A percentile compares a stretch with the other conserved stretches of the same genome.
Evolutionary conservation across 257 asterid genomes (phyloP).

Genomic region (Lycium barbarum): DNA sequence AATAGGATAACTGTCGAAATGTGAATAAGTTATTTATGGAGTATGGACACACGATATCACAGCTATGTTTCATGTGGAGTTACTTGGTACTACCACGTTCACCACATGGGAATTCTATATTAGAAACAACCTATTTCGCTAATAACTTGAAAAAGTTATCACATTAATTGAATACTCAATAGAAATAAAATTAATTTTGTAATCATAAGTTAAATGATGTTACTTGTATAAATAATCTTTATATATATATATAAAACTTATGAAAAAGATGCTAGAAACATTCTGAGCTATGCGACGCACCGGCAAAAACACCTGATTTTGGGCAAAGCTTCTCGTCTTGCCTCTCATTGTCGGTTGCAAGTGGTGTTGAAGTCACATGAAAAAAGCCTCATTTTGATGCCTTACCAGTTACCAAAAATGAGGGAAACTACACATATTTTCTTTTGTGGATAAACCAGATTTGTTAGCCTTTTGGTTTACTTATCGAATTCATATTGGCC

Average conservation of each 20-base stretch:
- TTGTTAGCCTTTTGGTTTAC: background rate
- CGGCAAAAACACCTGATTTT: background rate
- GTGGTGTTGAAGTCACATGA: background rate
- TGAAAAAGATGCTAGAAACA: background rate
- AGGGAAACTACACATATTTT: background rate
- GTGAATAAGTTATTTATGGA: background rate
- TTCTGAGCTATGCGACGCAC: background rate
- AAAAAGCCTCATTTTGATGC: background rate
- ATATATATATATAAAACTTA: too few species aligned
- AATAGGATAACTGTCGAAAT: background rate
- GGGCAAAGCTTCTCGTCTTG: background rate
- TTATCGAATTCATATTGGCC: background rate
- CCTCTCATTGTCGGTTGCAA: background rate
- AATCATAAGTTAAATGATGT: too few species aligned
- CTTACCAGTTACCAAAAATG: background rate
- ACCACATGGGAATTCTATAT: background rate
- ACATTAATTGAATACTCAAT: background rate
- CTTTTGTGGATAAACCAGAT: background rate
- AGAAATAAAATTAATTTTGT: background rate
- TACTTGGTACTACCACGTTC: background rate
- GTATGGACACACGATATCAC: background rate
- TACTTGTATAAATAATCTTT: too few species aligned
- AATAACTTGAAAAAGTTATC: background rate
- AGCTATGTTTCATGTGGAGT: conserved; percentile 5
- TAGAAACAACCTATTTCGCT: background rate